Base-by-base conservation (phyloP, 371 early-diverging fungal species). In the Rhizopus arrhizus region DNA sequence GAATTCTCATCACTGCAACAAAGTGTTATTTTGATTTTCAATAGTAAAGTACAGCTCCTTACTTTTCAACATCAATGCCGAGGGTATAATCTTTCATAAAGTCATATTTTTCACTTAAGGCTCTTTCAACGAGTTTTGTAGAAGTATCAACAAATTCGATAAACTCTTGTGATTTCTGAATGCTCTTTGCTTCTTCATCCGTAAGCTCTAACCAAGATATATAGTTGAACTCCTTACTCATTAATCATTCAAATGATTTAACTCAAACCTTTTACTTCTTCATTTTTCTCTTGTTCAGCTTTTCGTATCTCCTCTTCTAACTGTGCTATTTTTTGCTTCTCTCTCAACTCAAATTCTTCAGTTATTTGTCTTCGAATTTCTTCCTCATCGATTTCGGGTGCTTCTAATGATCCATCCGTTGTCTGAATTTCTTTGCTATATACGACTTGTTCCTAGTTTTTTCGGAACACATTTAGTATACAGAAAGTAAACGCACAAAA, bases 361-460 rank as follows among this genome's bases (percentile, higher is more conserved):
- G 77, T 76, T 51, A 88, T 74, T 60, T 85, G 78, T 53, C 73
- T 67, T 53, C 86, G 65, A 12, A 88, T 79, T 51, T 86, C 87
- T 56, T 85, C 84, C 65, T 89, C 90, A 36, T 80, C 73, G 5
- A 67, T 47, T 36, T 80, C 68, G 1, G 85, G 86, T 51, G 77
- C 80, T 59, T 87, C 89, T 62, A 78, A 78, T 6, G 79, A 77
- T 40, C 75, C 80, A 47, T 85, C 90, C 2, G 83, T 76, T 4
- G 95, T 95, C 65, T 97, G 97, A 13, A 89, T 86, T 62, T 93
- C 95, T 72, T 95, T 95, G 73, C 85, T 90, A 77, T 96, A 96
- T 16, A 86, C 84, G n/a, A 95, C 91, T 50, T 81, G 81, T 78
- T 94, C 95, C 90, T 91, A 60, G 22, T 22, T 22, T 22, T 22